A percentile compares a stretch with the other conserved stretches of the same genome.
phyloP scores from a whole-genome alignment of 2,329 filamentous ascomycete genomes.

The Knufia petricola region DNA sequence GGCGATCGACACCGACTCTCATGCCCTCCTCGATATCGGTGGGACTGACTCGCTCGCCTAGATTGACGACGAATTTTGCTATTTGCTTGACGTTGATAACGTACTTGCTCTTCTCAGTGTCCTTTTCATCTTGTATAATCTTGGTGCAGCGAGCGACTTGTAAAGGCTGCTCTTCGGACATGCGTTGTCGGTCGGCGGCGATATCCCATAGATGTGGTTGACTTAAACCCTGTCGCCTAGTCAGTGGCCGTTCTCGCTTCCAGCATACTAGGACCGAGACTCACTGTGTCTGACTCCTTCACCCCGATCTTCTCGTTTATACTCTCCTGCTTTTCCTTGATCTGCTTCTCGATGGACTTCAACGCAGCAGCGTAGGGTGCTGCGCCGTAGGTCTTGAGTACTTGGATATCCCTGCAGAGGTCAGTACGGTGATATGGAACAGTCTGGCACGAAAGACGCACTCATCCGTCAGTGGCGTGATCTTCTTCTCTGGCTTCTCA shows the following conservation, averaged over 20 bases:
- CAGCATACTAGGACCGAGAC: too few relatives aligned
- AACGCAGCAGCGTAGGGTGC: slow-evolving; percentile 87
- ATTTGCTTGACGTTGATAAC: slow-evolving; percentile 99
- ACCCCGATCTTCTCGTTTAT: slow-evolving; percentile 95
- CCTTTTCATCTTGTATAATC: slow-evolving; percentile 95
- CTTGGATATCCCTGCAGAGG: slow-evolving; percentile 72
- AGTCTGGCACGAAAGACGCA: slow-evolving; percentile 39
- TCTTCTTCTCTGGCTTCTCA: slow-evolving; percentile 98
- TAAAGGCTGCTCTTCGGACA: slow-evolving; percentile 95
- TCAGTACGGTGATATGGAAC: slow-evolving; percentile 26
- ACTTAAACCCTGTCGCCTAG: too few relatives aligned
- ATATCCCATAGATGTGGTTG: slow-evolving; percentile 99
- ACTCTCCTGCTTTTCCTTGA: slow-evolving; percentile 97
- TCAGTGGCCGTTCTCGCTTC: too few relatives aligned
- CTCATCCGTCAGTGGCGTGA: slow-evolving; percentile 93
- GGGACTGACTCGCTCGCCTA: slow-evolving; percentile 90
- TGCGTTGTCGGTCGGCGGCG: slow-evolving; percentile 92
- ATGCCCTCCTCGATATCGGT: slow-evolving; percentile 99
- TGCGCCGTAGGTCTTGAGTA: slow-evolving; percentile 96
- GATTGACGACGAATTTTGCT: slow-evolving; percentile 96
- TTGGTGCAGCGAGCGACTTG: slow-evolving; percentile 98
- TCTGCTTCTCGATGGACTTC: slow-evolving; percentile 97
- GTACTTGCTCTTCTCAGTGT: slow-evolving; percentile 97
- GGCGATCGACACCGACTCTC: slow-evolving; percentile 94
- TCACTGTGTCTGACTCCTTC: slow-evolving; percentile 87